Conservation (phyloP, 805 yeast genomes). For the Candida hungchunana region DNA sequence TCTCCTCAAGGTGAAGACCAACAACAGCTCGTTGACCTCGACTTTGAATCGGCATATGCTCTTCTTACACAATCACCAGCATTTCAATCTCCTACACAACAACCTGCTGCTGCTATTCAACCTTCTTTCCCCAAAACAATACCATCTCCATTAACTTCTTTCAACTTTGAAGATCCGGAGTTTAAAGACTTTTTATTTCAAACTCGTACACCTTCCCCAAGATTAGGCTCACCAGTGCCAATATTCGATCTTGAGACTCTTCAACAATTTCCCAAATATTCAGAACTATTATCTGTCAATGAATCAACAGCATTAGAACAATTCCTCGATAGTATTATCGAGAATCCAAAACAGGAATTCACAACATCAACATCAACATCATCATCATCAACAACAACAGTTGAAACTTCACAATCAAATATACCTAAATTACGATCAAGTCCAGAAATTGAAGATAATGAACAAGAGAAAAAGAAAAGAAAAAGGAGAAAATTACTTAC, state of each 20-base stretch:
- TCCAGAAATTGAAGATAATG: not conserved
- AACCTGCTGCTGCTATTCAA: not conserved
- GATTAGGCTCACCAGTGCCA: slow-evolving; percentile 9
- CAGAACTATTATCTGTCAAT: slow-evolving; percentile 24
- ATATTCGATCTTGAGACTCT: slow-evolving; percentile 16
- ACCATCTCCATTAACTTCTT: slow-evolving; percentile 2
- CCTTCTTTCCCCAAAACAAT: slow-evolving; percentile 1
- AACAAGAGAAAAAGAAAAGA: slow-evolving; percentile 4
- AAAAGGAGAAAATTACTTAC: slow-evolving; percentile 21
- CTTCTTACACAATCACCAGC: slow-evolving; percentile 24
- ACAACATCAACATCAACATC: not conserved
- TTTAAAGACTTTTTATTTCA: slow-evolving; percentile 13
- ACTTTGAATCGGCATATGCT: slow-evolving; percentile 28
- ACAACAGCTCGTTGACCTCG: slow-evolving; percentile 23
- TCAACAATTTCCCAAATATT: slow-evolving; percentile 16
- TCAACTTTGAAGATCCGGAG: not conserved
- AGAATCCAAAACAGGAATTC: slow-evolving; percentile 14
- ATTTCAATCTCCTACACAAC: not conserved
- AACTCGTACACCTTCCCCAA: slow-evolving; percentile 16
- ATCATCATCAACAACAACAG: slow-evolving; percentile 2
- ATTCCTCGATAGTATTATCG: slow-evolving; percentile 27
- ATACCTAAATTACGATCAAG: slow-evolving; percentile 1
- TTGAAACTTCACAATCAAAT: not conserved
- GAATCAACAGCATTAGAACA: slow-evolving; percentile 27
- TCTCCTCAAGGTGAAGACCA: slow-evolving; percentile 7